phyloP scores from a whole-genome alignment of 2,329 filamentous ascomycete genomes.

The Ceratocystis variospora region DNA sequence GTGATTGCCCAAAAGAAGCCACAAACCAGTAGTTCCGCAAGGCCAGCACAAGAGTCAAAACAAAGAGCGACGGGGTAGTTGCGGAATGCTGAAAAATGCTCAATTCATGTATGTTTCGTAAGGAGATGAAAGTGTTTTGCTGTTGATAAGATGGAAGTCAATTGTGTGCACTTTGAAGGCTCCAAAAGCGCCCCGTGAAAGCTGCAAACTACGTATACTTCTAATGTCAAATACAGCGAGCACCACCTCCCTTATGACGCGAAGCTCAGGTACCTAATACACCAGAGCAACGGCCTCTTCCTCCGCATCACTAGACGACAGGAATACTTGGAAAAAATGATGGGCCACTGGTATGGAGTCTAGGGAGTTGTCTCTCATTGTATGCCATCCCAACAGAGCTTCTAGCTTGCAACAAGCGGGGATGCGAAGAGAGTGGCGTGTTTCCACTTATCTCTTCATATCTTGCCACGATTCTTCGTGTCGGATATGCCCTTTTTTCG shows the following conservation, averaged over 20 bases:
- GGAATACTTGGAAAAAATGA: background rate
- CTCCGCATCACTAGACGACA: background rate
- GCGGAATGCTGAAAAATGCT: no score
- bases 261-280: background rate
- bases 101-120: no score
- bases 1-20: background rate
- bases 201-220: background rate
- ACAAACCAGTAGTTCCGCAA: background rate
- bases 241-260: background rate
- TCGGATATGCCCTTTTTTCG: conserved; percentile 1
- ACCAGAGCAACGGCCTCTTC: background rate
- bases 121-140: no score
- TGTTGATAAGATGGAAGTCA: no score
- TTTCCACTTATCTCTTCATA: background rate
- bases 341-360: background rate
- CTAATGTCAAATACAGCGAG: background rate
- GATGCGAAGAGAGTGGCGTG: background rate
- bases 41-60: background rate
- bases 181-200: background rate
- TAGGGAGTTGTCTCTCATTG: background rate
- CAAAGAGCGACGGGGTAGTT: background rate
- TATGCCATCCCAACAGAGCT: background rate
- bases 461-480: background rate
- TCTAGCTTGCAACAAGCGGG: background rate
- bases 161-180: background rate